These are phyloP conservation scores for Jatropha multifida DNA, from an alignment of 441 rosid species.

Conservation along the genomic window DNA sequence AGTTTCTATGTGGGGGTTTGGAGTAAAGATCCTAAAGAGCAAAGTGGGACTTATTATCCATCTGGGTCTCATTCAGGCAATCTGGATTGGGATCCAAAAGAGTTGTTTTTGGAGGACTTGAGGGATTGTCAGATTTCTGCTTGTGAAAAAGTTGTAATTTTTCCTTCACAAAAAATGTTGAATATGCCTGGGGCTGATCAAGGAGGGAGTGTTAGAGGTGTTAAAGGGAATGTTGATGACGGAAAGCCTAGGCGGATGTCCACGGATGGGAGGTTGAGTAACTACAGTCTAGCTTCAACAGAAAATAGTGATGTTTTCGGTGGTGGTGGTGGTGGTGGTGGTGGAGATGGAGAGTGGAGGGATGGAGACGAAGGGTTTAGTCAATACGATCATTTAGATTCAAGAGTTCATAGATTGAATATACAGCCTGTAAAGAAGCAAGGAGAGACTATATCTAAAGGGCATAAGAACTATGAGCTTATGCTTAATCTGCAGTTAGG, in stretches of 20 bases:
- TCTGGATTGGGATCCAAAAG: conserved; percentile 76
- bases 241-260: conserved; percentile 50
- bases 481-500: conserved; percentile 98
- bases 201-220: conserved; percentile 31
- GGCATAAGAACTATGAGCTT: conserved; percentile 93
- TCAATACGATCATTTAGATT: conserved; percentile 42
- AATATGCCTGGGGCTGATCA: conserved; percentile 41
- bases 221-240: conserved; percentile 28
- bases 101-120: conserved; percentile 53
- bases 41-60: conserved; percentile 79
- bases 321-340: conserved; percentile 11
- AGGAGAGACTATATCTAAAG: conserved; percentile 81
- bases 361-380: conserved; percentile 44
- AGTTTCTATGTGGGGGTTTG: conserved; percentile 85
- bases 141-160: conserved; percentile 56
- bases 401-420: conserved; percentile 36
- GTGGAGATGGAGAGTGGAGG: conserved; percentile 34
- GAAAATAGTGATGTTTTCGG: conserved; percentile 17
- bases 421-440: conserved; percentile 59
- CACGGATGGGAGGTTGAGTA: conserved; percentile 61
- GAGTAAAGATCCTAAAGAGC: conserved; percentile 79
- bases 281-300: conserved; percentile 30
- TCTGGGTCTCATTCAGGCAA: conserved; percentile 46
- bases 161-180: conserved; percentile 83
- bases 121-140: conserved; percentile 51